These are phyloP conservation scores for Cutaneotrichosporon cutaneum DNA, from an alignment of 1,284 basidiomycete genomes.

Conservation along the genomic window DNA sequence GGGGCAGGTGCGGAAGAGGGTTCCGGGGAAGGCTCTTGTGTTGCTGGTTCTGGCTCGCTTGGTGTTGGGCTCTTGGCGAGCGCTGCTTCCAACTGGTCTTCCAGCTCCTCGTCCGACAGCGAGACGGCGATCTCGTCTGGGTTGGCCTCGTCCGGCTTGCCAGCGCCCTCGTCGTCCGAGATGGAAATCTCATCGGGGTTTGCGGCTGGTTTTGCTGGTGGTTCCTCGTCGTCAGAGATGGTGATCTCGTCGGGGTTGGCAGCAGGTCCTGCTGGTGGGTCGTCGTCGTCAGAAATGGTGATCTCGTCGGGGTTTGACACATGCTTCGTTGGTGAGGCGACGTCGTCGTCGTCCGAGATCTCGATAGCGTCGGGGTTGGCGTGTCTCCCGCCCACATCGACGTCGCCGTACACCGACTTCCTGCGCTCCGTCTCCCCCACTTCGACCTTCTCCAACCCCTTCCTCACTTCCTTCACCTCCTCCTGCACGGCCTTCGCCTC, in stretches of 20 bases:
- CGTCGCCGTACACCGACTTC: neutral
- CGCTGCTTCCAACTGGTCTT: constrained; percentile 42
- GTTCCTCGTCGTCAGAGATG: constrained; percentile 60
- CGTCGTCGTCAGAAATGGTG: neutral
- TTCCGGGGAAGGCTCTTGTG: neutral
- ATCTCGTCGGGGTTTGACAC: constrained; percentile 5
- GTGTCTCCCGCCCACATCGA: neutral
- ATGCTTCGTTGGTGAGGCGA: neutral
- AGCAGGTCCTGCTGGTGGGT: neutral
- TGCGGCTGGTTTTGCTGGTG: neutral
- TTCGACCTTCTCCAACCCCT: neutral
- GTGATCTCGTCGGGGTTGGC: constrained; percentile 67
- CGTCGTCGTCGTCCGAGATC: constrained; percentile 60
- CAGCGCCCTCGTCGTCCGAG: neutral
- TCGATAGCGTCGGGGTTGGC: constrained; percentile 67
- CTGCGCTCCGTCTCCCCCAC: neutral
- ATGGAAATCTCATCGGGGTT: neutral
- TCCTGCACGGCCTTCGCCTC: neutral
- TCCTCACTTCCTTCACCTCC: neutral
- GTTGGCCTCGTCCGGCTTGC: constrained; percentile 70
- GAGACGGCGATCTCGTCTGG: constrained; percentile 70
- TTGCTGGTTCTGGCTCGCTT: neutral
- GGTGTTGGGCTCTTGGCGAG: constrained; percentile 1
- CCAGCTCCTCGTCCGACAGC: constrained; percentile 62
- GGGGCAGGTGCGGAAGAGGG: neutral